Conservation (phyloP, 2,329 filamentous ascomycete species). For the Davidsoniella virescens region DNA sequence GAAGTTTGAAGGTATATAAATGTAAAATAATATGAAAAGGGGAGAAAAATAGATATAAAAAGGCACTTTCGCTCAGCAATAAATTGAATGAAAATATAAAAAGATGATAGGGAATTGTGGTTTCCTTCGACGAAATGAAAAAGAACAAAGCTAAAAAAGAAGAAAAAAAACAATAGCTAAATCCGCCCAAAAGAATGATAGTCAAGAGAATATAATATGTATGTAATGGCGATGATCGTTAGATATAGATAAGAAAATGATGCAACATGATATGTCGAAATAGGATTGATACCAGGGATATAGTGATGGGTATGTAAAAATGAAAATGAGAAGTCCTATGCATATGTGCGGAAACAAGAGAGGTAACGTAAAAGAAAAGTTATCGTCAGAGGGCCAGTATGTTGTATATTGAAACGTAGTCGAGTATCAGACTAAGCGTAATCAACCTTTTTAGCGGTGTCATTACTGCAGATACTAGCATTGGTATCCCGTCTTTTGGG, state of each 20-base stretch:
- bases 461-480: slow-evolving; percentile 12
- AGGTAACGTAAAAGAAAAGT: no score
- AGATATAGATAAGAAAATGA: background rate
- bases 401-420: background rate
- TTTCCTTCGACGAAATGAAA: background rate
- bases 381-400: no score
- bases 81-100: background rate
- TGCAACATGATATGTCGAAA: no score
- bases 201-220: background rate
- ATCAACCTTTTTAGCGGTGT: slow-evolving; percentile 14
- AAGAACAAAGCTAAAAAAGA: background rate
- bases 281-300: no score
- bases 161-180: slow-evolving; percentile 2
- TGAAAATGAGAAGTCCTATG: background rate
- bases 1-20: background rate
- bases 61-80: background rate
- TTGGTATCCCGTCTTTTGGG: slow-evolving; percentile 13
- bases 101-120: background rate
- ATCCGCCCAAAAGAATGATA: background rate
- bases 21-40: background rate
- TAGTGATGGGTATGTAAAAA: no score
- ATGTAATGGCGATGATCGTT: no score
- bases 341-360: background rate
- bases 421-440: background rate
- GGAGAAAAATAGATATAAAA: background rate